phyloP scores from a whole-genome alignment of 2,329 filamentous ascomycete species.

The Penicillium sp. region DNA sequence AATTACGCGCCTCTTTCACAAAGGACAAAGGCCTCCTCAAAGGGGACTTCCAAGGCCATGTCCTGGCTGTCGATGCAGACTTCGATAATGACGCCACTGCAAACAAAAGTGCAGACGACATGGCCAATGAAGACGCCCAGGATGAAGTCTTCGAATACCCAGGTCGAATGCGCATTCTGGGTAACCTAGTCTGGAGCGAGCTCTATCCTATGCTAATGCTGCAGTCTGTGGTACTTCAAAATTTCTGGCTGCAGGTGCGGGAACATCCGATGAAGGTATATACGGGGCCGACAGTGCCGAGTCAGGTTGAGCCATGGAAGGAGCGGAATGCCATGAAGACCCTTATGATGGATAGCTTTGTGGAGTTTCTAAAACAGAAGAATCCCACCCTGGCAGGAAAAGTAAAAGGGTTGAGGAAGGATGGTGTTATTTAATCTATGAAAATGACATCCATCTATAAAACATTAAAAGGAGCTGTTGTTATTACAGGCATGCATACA shows the following conservation, averaged over 20 bases:
- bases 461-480: too few species aligned
- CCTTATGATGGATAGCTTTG: conserved; percentile 7
- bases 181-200: conserved; percentile 28
- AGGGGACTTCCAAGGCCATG: conserved; percentile 16
- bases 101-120: background rate
- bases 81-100: conserved; percentile 5
- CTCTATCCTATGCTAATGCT: conserved; percentile 17
- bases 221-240: conserved; percentile 10
- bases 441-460: background rate
- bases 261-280: conserved; percentile 26
- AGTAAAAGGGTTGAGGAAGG: background rate
- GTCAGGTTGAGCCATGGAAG: conserved; percentile 10
- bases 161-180: conserved; percentile 24
- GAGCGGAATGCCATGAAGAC: background rate
- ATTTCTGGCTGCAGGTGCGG: conserved; percentile 24
- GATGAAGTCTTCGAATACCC: conserved; percentile 9
- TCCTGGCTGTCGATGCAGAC: conserved; percentile 21
- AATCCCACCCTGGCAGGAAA: conserved; percentile 4
- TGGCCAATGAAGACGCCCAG: background rate
- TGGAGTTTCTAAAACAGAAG: conserved; percentile 4
- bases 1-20: background rate
- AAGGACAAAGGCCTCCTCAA: conserved; percentile 3
- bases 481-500: too few species aligned
- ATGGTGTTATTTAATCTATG: background rate
- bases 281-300: conserved; percentile 18